Evolutionary conservation across 108 stramenopile species (phyloP), one percentile per base, ranked within the genome.

Genomic region (Mayamaea pseudoterrestris): DNA sequence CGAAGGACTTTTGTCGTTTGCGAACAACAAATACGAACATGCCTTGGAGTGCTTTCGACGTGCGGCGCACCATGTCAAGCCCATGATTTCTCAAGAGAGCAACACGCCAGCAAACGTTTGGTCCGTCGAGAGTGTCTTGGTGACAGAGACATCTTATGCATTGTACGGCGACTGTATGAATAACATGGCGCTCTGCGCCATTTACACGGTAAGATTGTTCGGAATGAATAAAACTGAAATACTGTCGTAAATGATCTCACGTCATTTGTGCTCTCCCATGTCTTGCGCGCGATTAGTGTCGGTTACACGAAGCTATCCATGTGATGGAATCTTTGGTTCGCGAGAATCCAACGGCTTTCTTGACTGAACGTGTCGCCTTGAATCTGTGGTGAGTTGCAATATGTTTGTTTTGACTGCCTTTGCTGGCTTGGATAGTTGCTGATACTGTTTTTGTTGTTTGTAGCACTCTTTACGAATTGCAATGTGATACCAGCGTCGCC

Each of bases 401-500:
- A n/a, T n/a, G n/a, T n/a, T n/a, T n/a, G n/a, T n/a, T n/a, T n/a
- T n/a, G n/a, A n/a, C n/a, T n/a, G n/a, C n/a, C n/a, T n/a, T n/a
- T n/a, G n/a, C n/a, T n/a, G n/a, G n/a, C n/a, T n/a, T n/a, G n/a
- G n/a, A n/a, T n/a, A n/a, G n/a, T n/a, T n/a, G n/a, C n/a, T n/a
- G n/a, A n/a, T n/a, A n/a, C n/a, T n/a, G n/a, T n/a, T n/a, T n/a
- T n/a, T n/a, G n/a, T 90, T n/a, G n/a, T n/a, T n/a, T n/a, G n/a
- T n/a, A n/a, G 94, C 63, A 95, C 90, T 0, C 70, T 95, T 48
- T 95, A 95, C 63, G 94, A 95, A 47, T 61, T 95, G 8, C 71
- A 76, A 22, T 67, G 59, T 14, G 91, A 90, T 44, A 61, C 78
- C 1, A 65, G 80, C 9, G 73, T 65, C 6, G 78, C 80, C 50